phyloP scores from a whole-genome alignment of 169 alveolate genomes.

The Neospora caninum region DNA sequence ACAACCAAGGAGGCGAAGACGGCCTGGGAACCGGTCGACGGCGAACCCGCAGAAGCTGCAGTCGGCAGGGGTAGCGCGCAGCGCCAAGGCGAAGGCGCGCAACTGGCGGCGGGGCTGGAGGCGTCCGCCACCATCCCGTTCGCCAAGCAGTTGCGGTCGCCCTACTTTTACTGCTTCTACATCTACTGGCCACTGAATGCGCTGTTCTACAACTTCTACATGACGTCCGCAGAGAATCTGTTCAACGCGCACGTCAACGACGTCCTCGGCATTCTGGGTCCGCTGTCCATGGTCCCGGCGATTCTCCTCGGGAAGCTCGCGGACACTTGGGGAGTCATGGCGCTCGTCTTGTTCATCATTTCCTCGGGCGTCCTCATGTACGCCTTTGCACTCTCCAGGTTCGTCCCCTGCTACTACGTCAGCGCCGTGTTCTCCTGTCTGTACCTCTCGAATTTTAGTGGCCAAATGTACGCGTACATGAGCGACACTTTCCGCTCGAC shows the following conservation, averaged over 20 bases:
- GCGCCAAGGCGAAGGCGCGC: neutral
- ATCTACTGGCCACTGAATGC: constrained; percentile 56
- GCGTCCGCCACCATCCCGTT: neutral
- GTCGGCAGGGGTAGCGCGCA: neutral
- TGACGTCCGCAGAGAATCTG: constrained; percentile 49
- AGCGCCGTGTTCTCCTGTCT: constrained; percentile 40
- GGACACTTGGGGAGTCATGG: constrained; percentile 32
- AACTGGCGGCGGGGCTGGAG: neutral
- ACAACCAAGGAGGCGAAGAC: neutral
- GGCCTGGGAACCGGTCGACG: neutral
- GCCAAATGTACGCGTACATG: constrained; percentile 60
- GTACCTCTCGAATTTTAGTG: constrained; percentile 54
- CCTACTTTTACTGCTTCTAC: constrained; percentile 32
- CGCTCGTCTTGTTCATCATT: constrained; percentile 32
- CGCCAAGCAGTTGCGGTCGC: constrained; percentile 7
- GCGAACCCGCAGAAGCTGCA: neutral
- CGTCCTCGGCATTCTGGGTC: constrained; percentile 50
- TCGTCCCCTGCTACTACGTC: constrained; percentile 7
- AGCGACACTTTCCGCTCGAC: constrained; percentile 38
- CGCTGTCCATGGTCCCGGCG: constrained; percentile 52
- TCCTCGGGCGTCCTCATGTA: constrained; percentile 39
- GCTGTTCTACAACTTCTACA: constrained; percentile 45
- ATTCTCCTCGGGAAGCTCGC: constrained; percentile 22
- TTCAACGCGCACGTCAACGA: constrained; percentile 35
- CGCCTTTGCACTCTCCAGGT: constrained; percentile 8